Conservation (phyloP, 2,329 filamentous ascomycete species). For the Thelonectria olida region DNA sequence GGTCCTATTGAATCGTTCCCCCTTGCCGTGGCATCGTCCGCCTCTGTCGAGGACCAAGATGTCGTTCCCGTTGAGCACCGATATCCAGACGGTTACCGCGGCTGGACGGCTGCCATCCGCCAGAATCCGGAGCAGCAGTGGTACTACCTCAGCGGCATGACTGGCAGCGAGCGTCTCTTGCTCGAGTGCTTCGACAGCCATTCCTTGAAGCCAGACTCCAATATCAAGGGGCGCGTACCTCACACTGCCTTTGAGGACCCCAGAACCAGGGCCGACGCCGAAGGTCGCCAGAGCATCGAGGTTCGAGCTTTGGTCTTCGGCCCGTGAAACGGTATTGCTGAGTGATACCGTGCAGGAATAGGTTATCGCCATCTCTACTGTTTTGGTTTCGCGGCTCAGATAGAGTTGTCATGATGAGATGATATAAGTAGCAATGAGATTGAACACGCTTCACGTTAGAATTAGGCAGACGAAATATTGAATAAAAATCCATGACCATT, state of each 20-base stretch:
- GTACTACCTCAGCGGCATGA: constrained; percentile 85
- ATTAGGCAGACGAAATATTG: neutral
- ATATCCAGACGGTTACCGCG: constrained; percentile 70
- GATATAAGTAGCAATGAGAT: neutral
- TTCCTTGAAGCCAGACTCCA: constrained; percentile 56
- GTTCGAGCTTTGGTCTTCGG: constrained; percentile 88
- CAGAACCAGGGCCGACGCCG: constrained; percentile 73
- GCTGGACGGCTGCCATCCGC: constrained; percentile 77
- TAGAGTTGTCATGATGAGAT: neutral
- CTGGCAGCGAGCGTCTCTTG: constrained; percentile 74
- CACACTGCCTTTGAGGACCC: constrained; percentile 86
- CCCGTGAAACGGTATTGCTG: constrained; percentile 44
- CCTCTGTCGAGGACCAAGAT: constrained; percentile 68
- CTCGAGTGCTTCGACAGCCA: constrained; percentile 83
- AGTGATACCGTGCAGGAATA: neutral
- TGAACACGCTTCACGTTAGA: neutral
- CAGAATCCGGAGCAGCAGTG: constrained; percentile 72
- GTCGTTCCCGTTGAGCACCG: constrained; percentile 78
- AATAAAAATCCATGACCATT: constrained; percentile 25
- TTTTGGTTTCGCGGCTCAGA: neutral
- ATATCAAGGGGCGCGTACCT: constrained; percentile 67
- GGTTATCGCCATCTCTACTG: neutral
- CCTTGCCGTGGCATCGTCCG: constrained; percentile 74
- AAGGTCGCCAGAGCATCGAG: constrained; percentile 87
- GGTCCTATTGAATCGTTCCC: constrained; percentile 72